Evolutionary conservation across 106 monocot genomes (phyloP).

Genomic region (Apostasia shenzhenica): DNA sequence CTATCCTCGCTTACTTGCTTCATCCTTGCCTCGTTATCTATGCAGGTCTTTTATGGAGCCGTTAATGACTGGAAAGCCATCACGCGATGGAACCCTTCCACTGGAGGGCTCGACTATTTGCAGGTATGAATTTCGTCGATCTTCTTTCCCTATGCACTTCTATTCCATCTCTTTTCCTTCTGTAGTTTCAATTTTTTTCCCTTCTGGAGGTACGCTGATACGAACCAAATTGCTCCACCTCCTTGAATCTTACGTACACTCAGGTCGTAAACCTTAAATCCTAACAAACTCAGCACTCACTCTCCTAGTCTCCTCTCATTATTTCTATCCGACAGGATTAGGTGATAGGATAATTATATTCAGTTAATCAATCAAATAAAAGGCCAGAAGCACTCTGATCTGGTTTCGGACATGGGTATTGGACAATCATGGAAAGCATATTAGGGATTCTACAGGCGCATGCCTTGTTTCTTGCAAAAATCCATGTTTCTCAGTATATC

Average conservation of each 20-base stretch:
- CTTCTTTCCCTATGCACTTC: no score
- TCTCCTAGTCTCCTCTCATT: no score
- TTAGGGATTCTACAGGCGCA: neutral
- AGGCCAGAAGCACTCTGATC: neutral
- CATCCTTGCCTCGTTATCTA: neutral
- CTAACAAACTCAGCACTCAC: no score
- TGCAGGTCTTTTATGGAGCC: conserved; percentile 64
- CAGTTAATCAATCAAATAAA: neutral
- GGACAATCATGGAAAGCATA: neutral
- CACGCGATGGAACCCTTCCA: conserved; percentile 51
- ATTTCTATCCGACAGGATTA: no score
- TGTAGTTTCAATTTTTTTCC: neutral
- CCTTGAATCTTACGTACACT: neutral
- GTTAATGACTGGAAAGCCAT: conserved; percentile 61
- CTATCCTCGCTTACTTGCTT: neutral
- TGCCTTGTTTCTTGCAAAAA: neutral
- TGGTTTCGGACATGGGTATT: neutral
- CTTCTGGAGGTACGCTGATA: neutral
- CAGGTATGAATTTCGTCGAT: conserved; percentile 21
- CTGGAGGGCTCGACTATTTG: conserved; percentile 82
- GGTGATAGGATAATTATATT: neutral
- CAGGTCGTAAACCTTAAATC: neutral
- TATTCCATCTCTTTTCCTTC: neutral
- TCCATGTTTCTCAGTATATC: neutral
- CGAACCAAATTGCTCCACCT: neutral